Percentiles rank a stretch among this genome's conserved stretches.
These are phyloP conservation scores for Nepenthes alata DNA, from an alignment of 179 eudicot species.

Conservation along the genomic window DNA sequence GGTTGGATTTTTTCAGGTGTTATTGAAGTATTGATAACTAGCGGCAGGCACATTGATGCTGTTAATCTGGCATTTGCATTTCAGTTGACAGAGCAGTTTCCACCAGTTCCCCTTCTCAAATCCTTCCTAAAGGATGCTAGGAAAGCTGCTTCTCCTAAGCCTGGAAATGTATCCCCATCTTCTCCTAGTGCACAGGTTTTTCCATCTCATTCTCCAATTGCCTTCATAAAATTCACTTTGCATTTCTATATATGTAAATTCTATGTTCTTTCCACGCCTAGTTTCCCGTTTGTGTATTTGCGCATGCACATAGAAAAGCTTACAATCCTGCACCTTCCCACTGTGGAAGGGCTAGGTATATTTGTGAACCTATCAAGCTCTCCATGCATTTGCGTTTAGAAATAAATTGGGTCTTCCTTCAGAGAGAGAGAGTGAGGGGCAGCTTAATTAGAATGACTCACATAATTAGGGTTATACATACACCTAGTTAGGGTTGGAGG, in stretches of 20 bases:
- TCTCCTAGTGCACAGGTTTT: conserved; percentile 61
- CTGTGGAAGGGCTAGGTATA: no score
- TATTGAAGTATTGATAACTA: conserved; percentile 72
- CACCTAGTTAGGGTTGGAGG: no score
- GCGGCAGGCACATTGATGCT: conserved; percentile 94
- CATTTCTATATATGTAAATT: not conserved
- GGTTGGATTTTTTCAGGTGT: conserved; percentile 46
- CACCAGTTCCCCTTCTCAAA: conserved; percentile 65
- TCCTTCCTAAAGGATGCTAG: conserved; percentile 71
- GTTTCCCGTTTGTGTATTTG: not conserved
- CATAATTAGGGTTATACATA: no score
- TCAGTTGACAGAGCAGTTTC: conserved; percentile 73
- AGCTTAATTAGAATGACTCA: no score
- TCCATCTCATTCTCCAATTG: not conserved
- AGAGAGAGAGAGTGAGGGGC: no score
- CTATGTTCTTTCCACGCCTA: not conserved
- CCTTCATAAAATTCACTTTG: not conserved
- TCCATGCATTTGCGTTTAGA: no score
- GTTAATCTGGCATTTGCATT: conserved; percentile 90
- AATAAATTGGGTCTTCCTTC: no score
- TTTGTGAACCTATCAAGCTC: no score
- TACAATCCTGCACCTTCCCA: no score
- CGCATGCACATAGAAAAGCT: no score
- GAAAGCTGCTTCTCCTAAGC: conserved; percentile 23
- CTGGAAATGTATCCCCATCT: conserved; percentile 56